Evolutionary conservation across 2,329 filamentous ascomycete species (phyloP).

Genomic region (Fonsecaea multimorphosa): DNA sequence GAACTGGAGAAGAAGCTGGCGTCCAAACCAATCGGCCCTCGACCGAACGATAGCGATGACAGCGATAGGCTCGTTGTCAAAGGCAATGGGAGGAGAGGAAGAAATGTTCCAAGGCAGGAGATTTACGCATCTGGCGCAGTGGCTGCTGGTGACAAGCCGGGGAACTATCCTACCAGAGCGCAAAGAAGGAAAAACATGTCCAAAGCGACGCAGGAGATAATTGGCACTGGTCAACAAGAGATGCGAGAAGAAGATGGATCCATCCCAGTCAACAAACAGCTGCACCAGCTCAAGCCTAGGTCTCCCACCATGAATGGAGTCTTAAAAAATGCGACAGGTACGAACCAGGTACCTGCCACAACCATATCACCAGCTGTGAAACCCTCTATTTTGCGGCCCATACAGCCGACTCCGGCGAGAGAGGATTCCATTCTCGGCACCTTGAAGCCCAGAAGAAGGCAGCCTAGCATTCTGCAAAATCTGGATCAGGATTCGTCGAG

Average conservation of each 20-base stretch:
- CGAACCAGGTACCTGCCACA: conserved; percentile 9
- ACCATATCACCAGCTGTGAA: conserved; percentile 18
- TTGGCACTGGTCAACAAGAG: conserved; percentile 24
- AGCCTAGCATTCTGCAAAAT: conserved; percentile 39
- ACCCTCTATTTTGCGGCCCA: conserved; percentile 11
- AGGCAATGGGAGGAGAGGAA: conserved; percentile 31
- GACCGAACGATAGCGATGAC: conserved; percentile 39
- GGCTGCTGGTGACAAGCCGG: conserved; percentile 35
- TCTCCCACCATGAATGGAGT: conserved; percentile 12
- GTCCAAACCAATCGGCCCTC: conserved; percentile 33
- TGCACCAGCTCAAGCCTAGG: conserved; percentile 2
- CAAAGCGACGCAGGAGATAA: conserved; percentile 29
- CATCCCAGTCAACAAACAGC: not conserved
- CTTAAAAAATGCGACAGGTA: conserved; percentile 7
- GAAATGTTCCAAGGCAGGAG: conserved; percentile 31
- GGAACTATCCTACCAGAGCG: conserved; percentile 34
- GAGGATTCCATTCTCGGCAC: conserved; percentile 37
- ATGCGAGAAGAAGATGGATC: conserved; percentile 11
- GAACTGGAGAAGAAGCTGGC: conserved; percentile 35
- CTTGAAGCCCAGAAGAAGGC: conserved; percentile 38
- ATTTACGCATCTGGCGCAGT: conserved; percentile 40
- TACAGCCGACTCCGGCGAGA: conserved; percentile 30
- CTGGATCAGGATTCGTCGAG: conserved; percentile 35
- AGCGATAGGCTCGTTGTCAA: conserved; percentile 40
- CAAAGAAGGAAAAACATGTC: conserved; percentile 36